Evolutionary conservation across 495 filamentous ascomycete species (phyloP).

Genomic region (Saxispiralis lemnorum): DNA sequence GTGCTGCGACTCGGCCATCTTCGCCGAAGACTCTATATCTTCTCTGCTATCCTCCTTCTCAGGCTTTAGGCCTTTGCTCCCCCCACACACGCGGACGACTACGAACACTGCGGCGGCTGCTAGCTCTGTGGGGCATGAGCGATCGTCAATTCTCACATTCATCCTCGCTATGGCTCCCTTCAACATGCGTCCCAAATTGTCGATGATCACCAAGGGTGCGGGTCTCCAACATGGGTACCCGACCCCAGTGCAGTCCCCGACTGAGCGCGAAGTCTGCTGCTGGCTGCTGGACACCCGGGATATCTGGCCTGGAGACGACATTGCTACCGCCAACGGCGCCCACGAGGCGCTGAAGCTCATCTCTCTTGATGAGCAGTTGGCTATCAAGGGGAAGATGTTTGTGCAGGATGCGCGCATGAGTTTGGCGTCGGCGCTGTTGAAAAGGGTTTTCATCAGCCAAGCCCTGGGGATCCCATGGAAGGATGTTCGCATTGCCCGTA

Average conservation of each 20-base stretch:
- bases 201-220: constrained; percentile 3
- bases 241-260: constrained; percentile 1
- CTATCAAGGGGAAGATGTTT: constrained; percentile 40
- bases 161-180: no score
- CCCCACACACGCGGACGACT: no score
- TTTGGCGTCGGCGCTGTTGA: constrained; percentile 60
- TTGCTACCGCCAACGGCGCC: constrained; percentile 24
- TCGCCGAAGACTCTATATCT: no score
- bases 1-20: no score
- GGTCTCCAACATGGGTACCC: constrained; percentile 4
- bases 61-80: no score
- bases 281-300: constrained; percentile 26
- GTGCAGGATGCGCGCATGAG: constrained; percentile 48
- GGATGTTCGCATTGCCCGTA: constrained; percentile 40
- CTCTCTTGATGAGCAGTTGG: constrained; percentile 30
- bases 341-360: constrained; percentile 40
- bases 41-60: no score
- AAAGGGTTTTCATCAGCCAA: constrained; percentile 53
- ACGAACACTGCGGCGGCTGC: no score
- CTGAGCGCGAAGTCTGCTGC: constrained; percentile 13
- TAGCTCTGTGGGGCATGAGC: no score
- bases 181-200: background rate
- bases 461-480: constrained; percentile 49
- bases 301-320: constrained; percentile 24
- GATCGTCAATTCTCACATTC: no score